Percentiles rank a stretch among this genome's conserved stretches.
These are phyloP conservation scores for Rauvolfia tetraphylla DNA, from an alignment of 257 asterid genomes.

Conservation along the genomic window DNA sequence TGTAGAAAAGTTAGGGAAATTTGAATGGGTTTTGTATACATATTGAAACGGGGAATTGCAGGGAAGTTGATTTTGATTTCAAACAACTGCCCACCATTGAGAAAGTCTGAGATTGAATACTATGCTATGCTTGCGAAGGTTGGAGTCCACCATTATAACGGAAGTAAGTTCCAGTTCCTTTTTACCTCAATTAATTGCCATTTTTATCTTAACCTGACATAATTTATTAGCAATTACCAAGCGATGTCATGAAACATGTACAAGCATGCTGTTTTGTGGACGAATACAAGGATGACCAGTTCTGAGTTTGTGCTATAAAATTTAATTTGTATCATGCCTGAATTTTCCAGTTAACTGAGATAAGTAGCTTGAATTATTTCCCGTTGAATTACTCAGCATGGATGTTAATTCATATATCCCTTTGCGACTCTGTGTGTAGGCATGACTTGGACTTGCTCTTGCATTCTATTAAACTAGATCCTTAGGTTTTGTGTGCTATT, in stretches of 20 bases:
- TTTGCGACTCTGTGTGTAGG: not conserved
- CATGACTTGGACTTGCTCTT: not conserved
- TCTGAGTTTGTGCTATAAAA: not conserved
- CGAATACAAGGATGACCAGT: not conserved
- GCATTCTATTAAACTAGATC: not conserved
- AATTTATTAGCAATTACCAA: not conserved
- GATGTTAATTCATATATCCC: not conserved
- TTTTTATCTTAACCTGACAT: not conserved
- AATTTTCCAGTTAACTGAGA: not conserved
- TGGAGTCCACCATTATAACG: constrained; percentile 77
- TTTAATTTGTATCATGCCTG: not conserved
- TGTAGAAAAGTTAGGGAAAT: not conserved
- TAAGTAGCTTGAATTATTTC: too few relatives aligned
- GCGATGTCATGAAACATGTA: not conserved
- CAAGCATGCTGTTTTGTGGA: too few relatives aligned
- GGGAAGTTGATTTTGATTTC: constrained; percentile 79
- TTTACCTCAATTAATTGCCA: not conserved
- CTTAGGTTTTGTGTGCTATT: too few relatives aligned
- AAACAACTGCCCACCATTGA: constrained; percentile 75
- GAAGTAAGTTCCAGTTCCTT: constrained; percentile 43
- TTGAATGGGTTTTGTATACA: not conserved
- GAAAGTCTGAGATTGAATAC: constrained; percentile 87
- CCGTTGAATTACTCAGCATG: not conserved
- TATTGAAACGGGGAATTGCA: constrained; percentile 12
- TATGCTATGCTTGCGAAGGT: constrained; percentile 86